Base-by-base conservation (phyloP, 2,329 filamentous ascomycete genomes). In the Pestalotiopsis sp. region DNA sequence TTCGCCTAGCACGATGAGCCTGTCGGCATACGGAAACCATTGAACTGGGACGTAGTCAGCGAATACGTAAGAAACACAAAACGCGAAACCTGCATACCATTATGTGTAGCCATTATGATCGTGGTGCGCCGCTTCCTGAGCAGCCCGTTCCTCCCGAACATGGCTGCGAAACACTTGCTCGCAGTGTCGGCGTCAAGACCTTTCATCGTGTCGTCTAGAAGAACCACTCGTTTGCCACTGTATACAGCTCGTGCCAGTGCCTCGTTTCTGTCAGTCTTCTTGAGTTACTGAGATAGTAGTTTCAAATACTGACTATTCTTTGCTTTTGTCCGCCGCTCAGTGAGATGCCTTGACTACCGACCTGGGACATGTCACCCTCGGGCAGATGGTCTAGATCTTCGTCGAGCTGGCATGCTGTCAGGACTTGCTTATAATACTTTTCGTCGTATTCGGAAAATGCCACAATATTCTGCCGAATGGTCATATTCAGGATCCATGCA, bases 291-390 rank as follows among this genome's bases (percentile, higher is more conserved):
- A 2, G 31, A 14, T 20, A 4, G 2, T 4, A 11, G 1, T 0
- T 23, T 0, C 27, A 14, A 11, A 14, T 9, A 66, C 64, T 66
- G 20, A 66, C 73, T 2, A 84, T 74, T 13, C 82, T 78, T 65
- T 83, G 81, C 70, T 80, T 82, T 69, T 86, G 84, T 0, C 84
- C 84, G 6, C 84, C 84, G 4, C 82, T 84, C 0, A 86, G 75
- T 5, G 78, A 80, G 64, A 84, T 77, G 0, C 84, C 84, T 52
- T 82, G 82, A 63, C 80, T 84, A 1, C 84, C 84, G 39, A 85
- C 76, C 0, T 77, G 72, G 0, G 82, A 84, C 7, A 73, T 69
- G 45, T 85, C 81, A 1, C 79, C 77, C 2, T 77, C 68, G 0
- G 78, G 71, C 9, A 85, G 73, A 6, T 74, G 74, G 11, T 78